These are phyloP conservation scores for Rhodotorula sp. DNA, from an alignment of 1,284 basidiomycete genomes.

Conservation along the genomic window DNA sequence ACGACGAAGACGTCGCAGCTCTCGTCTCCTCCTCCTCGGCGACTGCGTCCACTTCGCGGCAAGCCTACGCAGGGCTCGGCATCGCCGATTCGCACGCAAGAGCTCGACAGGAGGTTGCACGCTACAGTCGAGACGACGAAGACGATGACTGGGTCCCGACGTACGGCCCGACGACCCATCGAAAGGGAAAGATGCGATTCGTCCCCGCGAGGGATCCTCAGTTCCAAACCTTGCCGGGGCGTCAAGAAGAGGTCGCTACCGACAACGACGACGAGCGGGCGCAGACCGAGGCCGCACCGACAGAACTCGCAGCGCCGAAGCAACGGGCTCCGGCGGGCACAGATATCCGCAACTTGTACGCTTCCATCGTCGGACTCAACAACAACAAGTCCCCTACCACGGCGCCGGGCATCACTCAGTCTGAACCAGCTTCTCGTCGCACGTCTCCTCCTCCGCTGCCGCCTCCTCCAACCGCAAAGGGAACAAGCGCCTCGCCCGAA, in stretches of 20 bases:
- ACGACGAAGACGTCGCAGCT: constrained; percentile 8
- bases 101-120: neutral
- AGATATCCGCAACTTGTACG: constrained; percentile 17
- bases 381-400: neutral
- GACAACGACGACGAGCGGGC: neutral
- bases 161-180: constrained; percentile 29
- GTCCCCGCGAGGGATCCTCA: constrained; percentile 9
- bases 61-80: neutral
- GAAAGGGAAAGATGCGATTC: constrained; percentile 24
- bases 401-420: neutral
- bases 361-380: constrained; percentile 14
- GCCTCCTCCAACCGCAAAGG: no score
- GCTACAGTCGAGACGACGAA: neutral
- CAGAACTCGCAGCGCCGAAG: neutral
- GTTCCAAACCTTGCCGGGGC: neutral
- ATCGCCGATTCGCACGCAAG: neutral
- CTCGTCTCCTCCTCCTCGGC: neutral
- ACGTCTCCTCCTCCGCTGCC: neutral
- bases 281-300: neutral
- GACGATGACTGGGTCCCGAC: constrained; percentile 24
- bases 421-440: neutral
- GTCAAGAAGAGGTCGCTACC: neutral
- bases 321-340: neutral
- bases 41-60: neutral
- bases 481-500: neutral